A percentile compares a stretch with the other conserved stretches of the same genome.
Conservation (phyloP, 257 asterid genomes). For the Capsicum rhomboideum region DNA sequence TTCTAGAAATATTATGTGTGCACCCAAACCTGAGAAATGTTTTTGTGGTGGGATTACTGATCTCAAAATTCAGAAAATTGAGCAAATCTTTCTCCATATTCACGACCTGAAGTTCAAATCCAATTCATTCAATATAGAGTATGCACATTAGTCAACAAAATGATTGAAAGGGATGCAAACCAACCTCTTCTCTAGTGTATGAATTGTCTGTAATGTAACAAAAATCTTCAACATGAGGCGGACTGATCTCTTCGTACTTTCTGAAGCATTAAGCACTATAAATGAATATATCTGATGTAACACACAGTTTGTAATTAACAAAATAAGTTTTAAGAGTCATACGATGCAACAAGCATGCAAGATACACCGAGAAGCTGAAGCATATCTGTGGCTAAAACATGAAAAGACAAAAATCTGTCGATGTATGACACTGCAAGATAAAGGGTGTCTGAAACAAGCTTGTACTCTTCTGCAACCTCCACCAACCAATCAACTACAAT, state of each 20-base stretch:
- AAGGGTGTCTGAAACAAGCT: slow-evolving; percentile 66
- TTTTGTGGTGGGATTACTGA: slow-evolving; percentile 64
- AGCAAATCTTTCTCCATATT: slow-evolving; percentile 65
- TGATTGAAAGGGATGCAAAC: neutral
- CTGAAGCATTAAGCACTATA: slow-evolving; percentile 35
- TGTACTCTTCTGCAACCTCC: slow-evolving; percentile 82
- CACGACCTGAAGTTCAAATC: slow-evolving; percentile 32
- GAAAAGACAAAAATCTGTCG: slow-evolving; percentile 65
- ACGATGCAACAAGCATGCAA: slow-evolving; percentile 92
- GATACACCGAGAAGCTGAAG: slow-evolving; percentile 95
- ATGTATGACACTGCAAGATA: slow-evolving; percentile 58
- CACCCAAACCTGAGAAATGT: slow-evolving; percentile 63
- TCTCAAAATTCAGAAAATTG: slow-evolving; percentile 49
- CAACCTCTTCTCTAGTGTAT: slow-evolving; percentile 73
- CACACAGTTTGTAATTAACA: neutral
- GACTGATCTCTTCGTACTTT: slow-evolving; percentile 73
- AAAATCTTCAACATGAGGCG: slow-evolving; percentile 75
- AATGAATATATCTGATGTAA: neutral
- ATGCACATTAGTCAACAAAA: neutral
- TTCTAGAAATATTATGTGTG: neutral
- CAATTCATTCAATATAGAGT: neutral
- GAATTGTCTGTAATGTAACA: slow-evolving; percentile 83
- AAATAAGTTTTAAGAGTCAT: slow-evolving; percentile 18
- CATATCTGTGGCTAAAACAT: slow-evolving; percentile 36
- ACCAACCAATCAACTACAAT: slow-evolving; percentile 83